Base-by-base conservation (phyloP, 345 rosid genomes). In the Xanthoceras sorbifolium region DNA sequence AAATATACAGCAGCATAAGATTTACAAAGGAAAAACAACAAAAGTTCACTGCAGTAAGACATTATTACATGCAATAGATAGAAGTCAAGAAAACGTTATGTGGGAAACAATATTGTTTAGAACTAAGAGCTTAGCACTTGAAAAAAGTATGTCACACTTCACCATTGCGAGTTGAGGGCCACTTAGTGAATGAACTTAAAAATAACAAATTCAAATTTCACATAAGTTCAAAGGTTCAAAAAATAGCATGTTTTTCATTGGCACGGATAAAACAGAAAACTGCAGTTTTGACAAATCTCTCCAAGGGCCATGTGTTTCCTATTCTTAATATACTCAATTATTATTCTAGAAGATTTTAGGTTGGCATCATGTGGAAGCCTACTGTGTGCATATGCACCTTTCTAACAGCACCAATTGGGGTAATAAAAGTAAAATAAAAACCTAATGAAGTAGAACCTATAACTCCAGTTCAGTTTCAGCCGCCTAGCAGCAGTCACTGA, bases 11-110 rank as follows among this genome's bases (percentile, higher is more conserved):
- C 60, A 22, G 66, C 55, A 67, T 29, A 31, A 64, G 34, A 25
- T 32, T 74, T 32, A 52, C 14, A 64, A 68, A 40, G 54, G 34
- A 44, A 67, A 72, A 71, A 62, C 6, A 50, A 28, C 44, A 73
- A 62, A 72, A 34, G 65, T 64, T 57, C 55, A 60, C 52, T 28
- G 61, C 12, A 42, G 44, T 3, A 42, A 7, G 38, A 57, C 73
- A 17, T 20, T 72, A 55, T 32, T 65, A 29, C 50, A 20, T 23
- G 55, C 9, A 46, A 8, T 28, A 64, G 36, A 64, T 60, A 63
- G 29, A 46, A 46, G 40, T 50, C n/a, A 69, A 57, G 8, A 55
- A 7, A 48, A 72, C n/a, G 9, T 34, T 5, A 48, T 3, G 6
- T 1, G 20, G 20, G 40, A 7, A 63, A 10, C 55, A 31, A 3